Percentiles rank a stretch among this genome's conserved stretches.
phyloP scores from a whole-genome alignment of 768 basidiomycete species.

The Collybiopsis confluens region DNA sequence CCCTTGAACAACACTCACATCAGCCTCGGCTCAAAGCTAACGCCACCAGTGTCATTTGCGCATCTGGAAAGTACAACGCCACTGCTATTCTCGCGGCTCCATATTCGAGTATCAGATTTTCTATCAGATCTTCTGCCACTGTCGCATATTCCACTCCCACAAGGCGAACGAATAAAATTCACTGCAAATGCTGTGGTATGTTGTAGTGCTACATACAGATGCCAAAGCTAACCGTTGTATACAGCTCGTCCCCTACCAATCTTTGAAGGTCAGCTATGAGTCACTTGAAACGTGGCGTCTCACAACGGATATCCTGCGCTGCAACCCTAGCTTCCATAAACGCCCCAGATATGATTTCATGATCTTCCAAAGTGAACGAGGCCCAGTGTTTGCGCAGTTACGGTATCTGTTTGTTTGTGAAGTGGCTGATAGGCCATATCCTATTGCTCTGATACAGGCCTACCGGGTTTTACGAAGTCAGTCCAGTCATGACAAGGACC shows the following conservation, averaged over 20 bases:
- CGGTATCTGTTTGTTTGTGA: conserved; percentile 13
- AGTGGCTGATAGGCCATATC: not conserved
- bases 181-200: not conserved
- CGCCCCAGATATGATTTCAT: conserved; percentile 11
- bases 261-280: conserved; percentile 14
- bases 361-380: conserved; percentile 9
- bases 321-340: conserved; percentile 11
- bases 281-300: conserved; percentile 11
- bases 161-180: not conserved
- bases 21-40: not conserved
- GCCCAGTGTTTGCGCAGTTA: conserved; percentile 14
- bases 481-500: not conserved
- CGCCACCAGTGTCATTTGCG: not conserved
- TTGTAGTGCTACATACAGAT: not conserved
- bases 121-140: not conserved
- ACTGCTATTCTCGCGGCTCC: conserved; percentile 2
- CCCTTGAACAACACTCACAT: not conserved
- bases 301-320: conserved; percentile 12
- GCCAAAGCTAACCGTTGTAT: not conserved
- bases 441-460: not conserved
- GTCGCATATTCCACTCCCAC: not conserved
- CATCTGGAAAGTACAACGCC: not conserved
- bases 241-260: conserved; percentile 6
- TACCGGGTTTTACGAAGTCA: not conserved
- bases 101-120: not conserved